phyloP scores from a whole-genome alignment of 495 filamentous ascomycete genomes.

The Penicillium taxi region DNA sequence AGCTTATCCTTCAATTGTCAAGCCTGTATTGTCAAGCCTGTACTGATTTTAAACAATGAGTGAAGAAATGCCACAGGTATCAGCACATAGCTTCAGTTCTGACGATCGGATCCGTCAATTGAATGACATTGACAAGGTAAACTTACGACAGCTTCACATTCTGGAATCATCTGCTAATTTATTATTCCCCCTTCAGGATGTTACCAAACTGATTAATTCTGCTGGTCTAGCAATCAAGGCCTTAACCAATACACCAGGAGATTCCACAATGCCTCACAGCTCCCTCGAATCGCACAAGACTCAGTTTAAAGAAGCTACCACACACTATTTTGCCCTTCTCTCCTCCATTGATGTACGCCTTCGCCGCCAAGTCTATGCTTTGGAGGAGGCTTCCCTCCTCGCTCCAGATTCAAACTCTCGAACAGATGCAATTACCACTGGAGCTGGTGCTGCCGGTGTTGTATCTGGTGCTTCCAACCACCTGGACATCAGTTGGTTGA shows the following conservation, averaged over 20 bases:
- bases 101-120: conserved; percentile 72
- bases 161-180: too few relatives aligned
- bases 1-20: too few relatives aligned
- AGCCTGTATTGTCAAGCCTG: too few relatives aligned
- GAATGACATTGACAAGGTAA: conserved; percentile 63
- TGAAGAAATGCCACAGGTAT: conserved; percentile 2
- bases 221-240: conserved; percentile 62
- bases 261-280: conserved; percentile 21
- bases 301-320: conserved; percentile 53
- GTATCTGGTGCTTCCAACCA: conserved; percentile 20
- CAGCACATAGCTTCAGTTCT: conserved; percentile 42
- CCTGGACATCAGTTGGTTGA: conserved; percentile 77
- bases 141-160: background rate
- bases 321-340: conserved; percentile 60
- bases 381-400: conserved; percentile 73
- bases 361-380: conserved; percentile 66
- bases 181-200: conserved; percentile 30
- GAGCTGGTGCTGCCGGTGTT: conserved; percentile 13
- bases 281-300: conserved; percentile 46
- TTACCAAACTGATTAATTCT: conserved; percentile 55
- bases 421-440: conserved; percentile 15
- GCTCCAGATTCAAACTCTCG: conserved; percentile 27
- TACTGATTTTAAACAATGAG: too few relatives aligned
- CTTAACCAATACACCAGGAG: conserved; percentile 48
- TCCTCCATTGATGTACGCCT: conserved; percentile 63